Conservation (phyloP, 768 basidiomycete genomes). For the Mycena epipterygia region DNA sequence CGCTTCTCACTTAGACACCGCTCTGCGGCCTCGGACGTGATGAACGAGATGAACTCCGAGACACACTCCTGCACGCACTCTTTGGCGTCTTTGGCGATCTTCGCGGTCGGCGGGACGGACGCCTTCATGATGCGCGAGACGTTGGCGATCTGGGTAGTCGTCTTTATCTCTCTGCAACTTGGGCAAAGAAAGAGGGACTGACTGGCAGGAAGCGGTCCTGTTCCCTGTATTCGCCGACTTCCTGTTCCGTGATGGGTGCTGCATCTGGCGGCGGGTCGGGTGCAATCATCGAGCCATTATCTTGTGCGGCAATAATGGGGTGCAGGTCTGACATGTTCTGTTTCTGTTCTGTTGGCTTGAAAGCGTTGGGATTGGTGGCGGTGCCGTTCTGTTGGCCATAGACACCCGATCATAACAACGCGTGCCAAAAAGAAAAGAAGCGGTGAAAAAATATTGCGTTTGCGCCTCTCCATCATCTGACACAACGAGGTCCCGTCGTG, state of each 20-base stretch:
- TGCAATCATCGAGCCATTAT: not conserved
- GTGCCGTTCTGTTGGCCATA: too few species aligned
- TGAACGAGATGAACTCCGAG: constrained; percentile 98
- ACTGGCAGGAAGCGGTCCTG: constrained; percentile 96
- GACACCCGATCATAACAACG: too few species aligned
- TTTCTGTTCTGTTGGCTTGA: too few species aligned
- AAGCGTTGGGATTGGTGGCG: too few species aligned
- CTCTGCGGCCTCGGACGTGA: constrained; percentile 97
- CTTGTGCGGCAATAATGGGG: constrained; percentile 25
- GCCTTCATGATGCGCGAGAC: constrained; percentile 97
- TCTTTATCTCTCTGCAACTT: too few species aligned
- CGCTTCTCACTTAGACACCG: constrained; percentile 95
- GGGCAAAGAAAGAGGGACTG: constrained; percentile 43
- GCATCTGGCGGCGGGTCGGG: constrained; percentile 21
- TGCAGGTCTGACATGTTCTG: constrained; percentile 16
- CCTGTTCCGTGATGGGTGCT: constrained; percentile 76
- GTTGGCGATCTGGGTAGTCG: constrained; percentile 96
- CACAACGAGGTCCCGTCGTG: too few species aligned
- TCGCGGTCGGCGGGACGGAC: constrained; percentile 89
- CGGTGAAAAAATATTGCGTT: too few species aligned
- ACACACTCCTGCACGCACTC: constrained; percentile 99
- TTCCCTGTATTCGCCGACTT: constrained; percentile 95
- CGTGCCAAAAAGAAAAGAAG: too few species aligned
- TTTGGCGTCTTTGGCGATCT: constrained; percentile 98
- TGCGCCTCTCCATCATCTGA: too few species aligned